Conservation (phyloP, 345 rosid species). For the Brassica carinata region DNA sequence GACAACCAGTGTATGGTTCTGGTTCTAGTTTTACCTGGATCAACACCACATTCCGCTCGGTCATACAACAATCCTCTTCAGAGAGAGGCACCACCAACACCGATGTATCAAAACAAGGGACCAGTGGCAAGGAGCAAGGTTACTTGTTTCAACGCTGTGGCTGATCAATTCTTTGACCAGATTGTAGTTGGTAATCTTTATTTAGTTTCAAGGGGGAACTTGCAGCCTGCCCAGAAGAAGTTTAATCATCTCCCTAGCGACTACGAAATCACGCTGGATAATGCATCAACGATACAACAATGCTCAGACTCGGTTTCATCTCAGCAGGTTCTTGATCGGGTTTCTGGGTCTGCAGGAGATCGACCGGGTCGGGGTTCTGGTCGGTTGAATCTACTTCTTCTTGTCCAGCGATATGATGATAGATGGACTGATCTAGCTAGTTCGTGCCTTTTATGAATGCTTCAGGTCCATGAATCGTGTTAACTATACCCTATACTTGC, state of each 20-base stretch:
- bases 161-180: slow-evolving; percentile 77
- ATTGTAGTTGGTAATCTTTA: slow-evolving; percentile 76
- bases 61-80: slow-evolving; percentile 37
- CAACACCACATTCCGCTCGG: slow-evolving; percentile 38
- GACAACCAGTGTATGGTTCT: slow-evolving; percentile 40
- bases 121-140: slow-evolving; percentile 67
- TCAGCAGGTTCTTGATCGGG: slow-evolving; percentile 17
- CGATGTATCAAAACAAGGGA: slow-evolving; percentile 69
- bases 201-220: slow-evolving; percentile 69
- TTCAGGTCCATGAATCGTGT: slow-evolving; percentile 25
- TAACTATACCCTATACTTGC: too few relatives aligned
- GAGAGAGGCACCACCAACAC: slow-evolving; percentile 48
- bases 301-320: slow-evolving; percentile 48
- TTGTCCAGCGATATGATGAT: too few relatives aligned
- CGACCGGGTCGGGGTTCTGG: slow-evolving; percentile 11
- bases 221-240: slow-evolving; percentile 76
- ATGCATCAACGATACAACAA: slow-evolving; percentile 58
- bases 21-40: slow-evolving; percentile 36
- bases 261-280: slow-evolving; percentile 69
- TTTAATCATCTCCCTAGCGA: slow-evolving; percentile 83
- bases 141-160: slow-evolving; percentile 83
- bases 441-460: slow-evolving; percentile 1
- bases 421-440: neutral
- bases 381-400: neutral
- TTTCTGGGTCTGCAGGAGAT: slow-evolving; percentile 13